Conservation (phyloP, 73 alveolate genomes). For the Stentor coeruleus region DNA sequence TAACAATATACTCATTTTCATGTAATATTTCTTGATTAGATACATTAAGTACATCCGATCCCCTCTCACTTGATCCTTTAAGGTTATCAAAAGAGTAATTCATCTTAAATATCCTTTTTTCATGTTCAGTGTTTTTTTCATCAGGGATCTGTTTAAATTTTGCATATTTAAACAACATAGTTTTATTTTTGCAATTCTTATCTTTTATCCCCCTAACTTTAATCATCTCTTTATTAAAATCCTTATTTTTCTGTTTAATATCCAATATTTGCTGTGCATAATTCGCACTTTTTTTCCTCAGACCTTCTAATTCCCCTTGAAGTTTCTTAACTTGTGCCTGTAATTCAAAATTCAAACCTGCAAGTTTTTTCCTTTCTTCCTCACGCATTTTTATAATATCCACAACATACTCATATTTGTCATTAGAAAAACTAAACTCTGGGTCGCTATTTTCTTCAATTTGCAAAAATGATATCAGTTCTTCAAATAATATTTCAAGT, state of each 20-base stretch:
- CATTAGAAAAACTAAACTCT: constrained; percentile 6
- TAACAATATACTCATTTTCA: background rate
- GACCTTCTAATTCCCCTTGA: background rate
- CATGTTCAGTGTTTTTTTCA: background rate
- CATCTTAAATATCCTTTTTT: background rate
- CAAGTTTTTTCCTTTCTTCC: background rate
- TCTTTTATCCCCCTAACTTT: background rate
- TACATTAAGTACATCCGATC: background rate
- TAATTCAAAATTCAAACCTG: background rate
- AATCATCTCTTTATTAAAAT: background rate
- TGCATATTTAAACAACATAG: background rate
- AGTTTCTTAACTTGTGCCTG: background rate
- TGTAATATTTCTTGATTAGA: background rate
- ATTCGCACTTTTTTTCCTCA: background rate
- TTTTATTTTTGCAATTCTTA: background rate
- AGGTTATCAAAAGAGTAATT: background rate
- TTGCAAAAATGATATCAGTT: background rate
- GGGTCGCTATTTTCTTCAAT: background rate
- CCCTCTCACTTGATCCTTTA: background rate
- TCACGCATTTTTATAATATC: background rate
- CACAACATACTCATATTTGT: background rate
- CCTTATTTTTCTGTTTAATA: background rate
- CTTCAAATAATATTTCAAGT: background rate
- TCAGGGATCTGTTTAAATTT: constrained; percentile 3
- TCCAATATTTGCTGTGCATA: background rate